Evolutionary conservation across 2,329 filamentous ascomycete species (phyloP).

Genomic region (Geosmithia flava): DNA sequence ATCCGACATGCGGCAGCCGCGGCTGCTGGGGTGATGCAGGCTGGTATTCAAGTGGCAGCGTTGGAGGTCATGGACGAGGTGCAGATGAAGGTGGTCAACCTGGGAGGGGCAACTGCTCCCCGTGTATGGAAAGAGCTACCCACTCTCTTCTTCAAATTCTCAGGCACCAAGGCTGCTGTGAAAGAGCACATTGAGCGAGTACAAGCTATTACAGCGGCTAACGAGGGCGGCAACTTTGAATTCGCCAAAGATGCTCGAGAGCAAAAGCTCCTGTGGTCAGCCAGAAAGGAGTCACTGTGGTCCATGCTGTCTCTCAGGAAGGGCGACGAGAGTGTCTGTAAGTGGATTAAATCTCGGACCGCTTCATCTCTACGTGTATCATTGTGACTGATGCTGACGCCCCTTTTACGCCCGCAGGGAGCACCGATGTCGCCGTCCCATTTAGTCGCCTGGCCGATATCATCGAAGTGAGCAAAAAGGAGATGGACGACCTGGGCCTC

Average conservation of each 20-base stretch:
- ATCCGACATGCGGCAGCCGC: constrained; percentile 66
- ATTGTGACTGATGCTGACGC: background rate
- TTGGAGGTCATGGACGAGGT: constrained; percentile 87
- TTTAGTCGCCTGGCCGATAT: constrained; percentile 65
- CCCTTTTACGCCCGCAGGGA: constrained; percentile 33
- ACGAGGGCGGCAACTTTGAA: constrained; percentile 58
- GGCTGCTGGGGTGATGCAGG: constrained; percentile 63
- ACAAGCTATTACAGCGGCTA: constrained; percentile 49
- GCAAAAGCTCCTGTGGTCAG: constrained; percentile 66
- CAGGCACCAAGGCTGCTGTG: constrained; percentile 67
- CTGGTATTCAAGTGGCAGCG: constrained; percentile 59
- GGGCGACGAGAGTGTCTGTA: constrained; percentile 56
- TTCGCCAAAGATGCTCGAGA: constrained; percentile 63
- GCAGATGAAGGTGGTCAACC: constrained; percentile 74
- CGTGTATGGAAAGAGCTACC: constrained; percentile 62
- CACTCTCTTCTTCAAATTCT: constrained; percentile 78
- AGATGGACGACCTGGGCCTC: constrained; percentile 73
- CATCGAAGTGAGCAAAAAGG: constrained; percentile 73
- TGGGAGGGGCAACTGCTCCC: constrained; percentile 55
- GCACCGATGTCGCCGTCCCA: constrained; percentile 74
- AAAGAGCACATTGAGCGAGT: constrained; percentile 64
- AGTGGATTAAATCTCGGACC: constrained; percentile 22
- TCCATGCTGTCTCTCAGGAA: constrained; percentile 61
- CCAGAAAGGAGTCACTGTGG: constrained; percentile 76
- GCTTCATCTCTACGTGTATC: background rate